Evolutionary conservation across 352 stramenopile genomes (phyloP), one percentile per base, ranked within the genome.

Genomic region (Globisporangium spinosum): DNA sequence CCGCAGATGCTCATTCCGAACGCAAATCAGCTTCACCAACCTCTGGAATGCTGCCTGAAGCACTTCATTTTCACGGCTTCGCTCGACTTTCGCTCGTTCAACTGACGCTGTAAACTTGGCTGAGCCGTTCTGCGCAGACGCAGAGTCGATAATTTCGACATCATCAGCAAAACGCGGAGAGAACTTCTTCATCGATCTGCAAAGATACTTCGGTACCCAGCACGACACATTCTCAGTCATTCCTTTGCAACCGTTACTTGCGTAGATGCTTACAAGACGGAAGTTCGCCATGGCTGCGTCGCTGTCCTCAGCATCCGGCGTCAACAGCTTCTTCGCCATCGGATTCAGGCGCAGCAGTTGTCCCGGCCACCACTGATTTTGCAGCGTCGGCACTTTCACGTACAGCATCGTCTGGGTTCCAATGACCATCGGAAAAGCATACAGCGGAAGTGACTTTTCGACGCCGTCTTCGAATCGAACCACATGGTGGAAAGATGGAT

Each of bases 151-250:
- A 0, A 20, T 43, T 3, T n/a, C 29, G 12, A 3, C 38, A 20
- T 51, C 23, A 12, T 47, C 51, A 45, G 43, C 20, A 2, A 38
- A 53, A 3, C 34, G 45, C 25, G 69, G 45, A 4, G n/a, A 25
- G 23, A 65, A 67, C 27, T 47, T 38, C 8, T 70, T 47, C 69
- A 90, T 75, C n/a, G 78, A 83, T 40, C 86, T 78, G 71, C 84
- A 93, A 0, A 93, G 69, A 62, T 94, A 83, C 40, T 90, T 90
- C 0, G 86, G 87, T 5, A 87, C 81, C 88, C 88, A 96, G 32
- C 78, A 87, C 2, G 84, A 89, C 3, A 93, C 69, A 54, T 89
- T 85, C 23, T 81, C 78, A 0, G 71, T 71, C 38, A 71, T 76
- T 7, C 75, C 75, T 10, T 70, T 45, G 8, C 70, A 53, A 10